phyloP scores from a whole-genome alignment of 495 filamentous ascomycete genomes.

The Achaetomiella virescens region DNA sequence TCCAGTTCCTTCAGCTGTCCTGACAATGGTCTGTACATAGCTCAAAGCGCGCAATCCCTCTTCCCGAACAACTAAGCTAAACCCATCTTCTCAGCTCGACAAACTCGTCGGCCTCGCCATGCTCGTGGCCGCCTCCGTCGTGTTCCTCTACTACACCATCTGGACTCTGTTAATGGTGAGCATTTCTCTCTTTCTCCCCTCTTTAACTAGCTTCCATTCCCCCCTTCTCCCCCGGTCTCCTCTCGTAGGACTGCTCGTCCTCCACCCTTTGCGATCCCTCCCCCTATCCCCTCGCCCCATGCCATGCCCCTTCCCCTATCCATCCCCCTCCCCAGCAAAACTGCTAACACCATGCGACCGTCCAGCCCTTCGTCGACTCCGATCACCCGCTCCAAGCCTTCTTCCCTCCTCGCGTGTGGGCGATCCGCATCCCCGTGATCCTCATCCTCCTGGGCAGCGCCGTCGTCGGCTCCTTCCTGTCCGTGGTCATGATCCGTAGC shows the following conservation, averaged over 20 bases:
- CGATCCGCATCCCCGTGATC: constrained; percentile 96
- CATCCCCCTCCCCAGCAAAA: background rate
- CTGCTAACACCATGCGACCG: constrained; percentile 6
- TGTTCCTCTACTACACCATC: constrained; percentile 98
- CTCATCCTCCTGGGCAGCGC: constrained; percentile 85
- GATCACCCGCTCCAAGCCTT: constrained; percentile 89
- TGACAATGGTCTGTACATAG: constrained; percentile 34
- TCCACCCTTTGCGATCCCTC: background rate
- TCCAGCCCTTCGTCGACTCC: constrained; percentile 97
- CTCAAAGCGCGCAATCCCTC: background rate
- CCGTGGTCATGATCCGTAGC: constrained; percentile 97
- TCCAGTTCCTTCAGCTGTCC: constrained; percentile 8
- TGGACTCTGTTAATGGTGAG: constrained; percentile 96
- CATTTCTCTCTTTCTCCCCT: background rate
- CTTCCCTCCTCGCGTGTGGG: constrained; percentile 97
- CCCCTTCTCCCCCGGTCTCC: background rate
- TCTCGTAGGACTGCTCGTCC: background rate
- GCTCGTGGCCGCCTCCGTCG: constrained; percentile 88
- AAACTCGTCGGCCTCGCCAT: constrained; percentile 93
- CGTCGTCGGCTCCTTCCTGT: constrained; percentile 92
- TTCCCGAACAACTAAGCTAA: background rate
- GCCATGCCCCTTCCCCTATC: background rate
- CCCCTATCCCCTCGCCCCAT: background rate
- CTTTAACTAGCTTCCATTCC: background rate
- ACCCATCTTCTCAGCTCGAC: constrained; percentile 61